Evolutionary conservation across 1,284 basidiomycete species (phyloP).

Genomic region (Inonotus obliquus): DNA sequence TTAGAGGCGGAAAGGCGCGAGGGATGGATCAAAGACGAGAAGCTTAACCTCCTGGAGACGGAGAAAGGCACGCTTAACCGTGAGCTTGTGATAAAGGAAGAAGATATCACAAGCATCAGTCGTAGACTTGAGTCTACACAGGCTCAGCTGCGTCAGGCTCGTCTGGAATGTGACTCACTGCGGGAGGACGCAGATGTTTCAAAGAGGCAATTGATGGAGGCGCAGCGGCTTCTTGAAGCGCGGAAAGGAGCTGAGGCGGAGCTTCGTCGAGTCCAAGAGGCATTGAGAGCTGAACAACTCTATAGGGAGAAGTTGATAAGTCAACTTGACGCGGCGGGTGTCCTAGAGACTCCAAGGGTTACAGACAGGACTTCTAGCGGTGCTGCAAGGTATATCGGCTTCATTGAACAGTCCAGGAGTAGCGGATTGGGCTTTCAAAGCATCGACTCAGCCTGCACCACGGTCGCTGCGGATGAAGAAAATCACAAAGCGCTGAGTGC

Average conservation of each 20-base stretch:
- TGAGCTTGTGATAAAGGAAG: conserved; percentile 13
- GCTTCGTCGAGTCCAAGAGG: conserved; percentile 12
- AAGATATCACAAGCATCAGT: conserved; percentile 30
- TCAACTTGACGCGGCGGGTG: conserved; percentile 14
- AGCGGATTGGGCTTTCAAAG: conserved; percentile 54
- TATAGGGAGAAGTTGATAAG: conserved; percentile 9
- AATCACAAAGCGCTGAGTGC: conserved; percentile 37
- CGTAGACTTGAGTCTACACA: conserved; percentile 42
- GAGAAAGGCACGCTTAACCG: conserved; percentile 41
- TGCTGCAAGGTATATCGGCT: neutral
- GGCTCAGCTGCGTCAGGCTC: conserved; percentile 29
- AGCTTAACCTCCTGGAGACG: conserved; percentile 54
- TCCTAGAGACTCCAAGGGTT: conserved; percentile 15
- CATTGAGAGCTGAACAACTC: conserved; percentile 6
- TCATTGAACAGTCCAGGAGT: conserved; percentile 25
- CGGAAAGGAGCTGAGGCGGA: conserved; percentile 29
- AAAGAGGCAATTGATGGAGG: conserved; percentile 28
- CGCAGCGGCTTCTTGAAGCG: conserved; percentile 29
- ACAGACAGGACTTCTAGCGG: conserved; percentile 1
- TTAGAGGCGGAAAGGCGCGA: conserved; percentile 69
- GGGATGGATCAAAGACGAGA: conserved; percentile 69
- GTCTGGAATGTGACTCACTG: conserved; percentile 31
- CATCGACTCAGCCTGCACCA: conserved; percentile 55
- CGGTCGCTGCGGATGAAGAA: conserved; percentile 59
- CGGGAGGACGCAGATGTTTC: conserved; percentile 30